Evolutionary conservation across 768 basidiomycete species (phyloP).

Genomic region (Tremella fuciformis): DNA sequence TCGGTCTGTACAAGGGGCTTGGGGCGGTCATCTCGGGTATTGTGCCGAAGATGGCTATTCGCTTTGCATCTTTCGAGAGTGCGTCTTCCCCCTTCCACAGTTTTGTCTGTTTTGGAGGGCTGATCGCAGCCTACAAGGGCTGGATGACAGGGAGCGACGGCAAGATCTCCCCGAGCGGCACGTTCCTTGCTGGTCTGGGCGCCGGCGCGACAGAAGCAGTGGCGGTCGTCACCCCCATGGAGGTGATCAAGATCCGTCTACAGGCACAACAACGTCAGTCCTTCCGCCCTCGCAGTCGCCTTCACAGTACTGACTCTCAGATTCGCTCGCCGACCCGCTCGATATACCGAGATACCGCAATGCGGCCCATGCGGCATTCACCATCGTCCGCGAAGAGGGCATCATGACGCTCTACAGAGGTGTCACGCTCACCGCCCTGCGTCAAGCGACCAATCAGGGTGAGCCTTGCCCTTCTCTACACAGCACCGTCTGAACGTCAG

Average conservation of each 20-base stretch:
- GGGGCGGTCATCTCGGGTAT: constrained; percentile 96
- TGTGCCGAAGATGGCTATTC: constrained; percentile 98
- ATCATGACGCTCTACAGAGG: constrained; percentile 80
- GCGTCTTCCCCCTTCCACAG: constrained; percentile 12
- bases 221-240: constrained; percentile 95
- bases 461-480: constrained; percentile 13
- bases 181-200: constrained; percentile 90
- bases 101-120: background rate
- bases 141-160: constrained; percentile 73
- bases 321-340: constrained; percentile 91
- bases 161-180: constrained; percentile 70
- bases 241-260: constrained; percentile 96
- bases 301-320: constrained; percentile 12
- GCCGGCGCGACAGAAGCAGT: constrained; percentile 96
- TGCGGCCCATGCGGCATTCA: constrained; percentile 93
- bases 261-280: constrained; percentile 82
- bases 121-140: constrained; percentile 65
- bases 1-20: constrained; percentile 95
- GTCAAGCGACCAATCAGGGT: constrained; percentile 99
- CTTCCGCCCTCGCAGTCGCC: background rate
- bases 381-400: constrained; percentile 91
- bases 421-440: constrained; percentile 83
- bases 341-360: constrained; percentile 92
- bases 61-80: constrained; percentile 95
- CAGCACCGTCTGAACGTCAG: constrained; percentile 51